Evolutionary conservation across 1,284 basidiomycete species (phyloP), one percentile per base, ranked within the genome.

Genomic region (Rhodotorula sp.): DNA sequence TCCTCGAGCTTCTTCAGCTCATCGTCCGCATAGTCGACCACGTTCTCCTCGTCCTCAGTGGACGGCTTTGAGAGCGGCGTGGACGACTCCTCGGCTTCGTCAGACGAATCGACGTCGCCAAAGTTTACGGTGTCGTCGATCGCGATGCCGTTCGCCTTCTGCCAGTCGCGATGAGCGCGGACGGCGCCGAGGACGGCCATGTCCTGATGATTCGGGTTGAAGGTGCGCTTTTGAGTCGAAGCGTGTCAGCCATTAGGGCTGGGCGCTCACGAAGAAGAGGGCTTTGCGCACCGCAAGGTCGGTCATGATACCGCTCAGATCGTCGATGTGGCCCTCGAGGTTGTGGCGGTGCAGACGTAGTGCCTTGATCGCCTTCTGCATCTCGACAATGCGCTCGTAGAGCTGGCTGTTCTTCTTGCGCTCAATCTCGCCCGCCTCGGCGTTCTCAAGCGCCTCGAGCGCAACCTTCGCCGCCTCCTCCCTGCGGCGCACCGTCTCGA

Each of bases 171-270:
- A 88, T 92, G 98, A 17, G 93, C 94, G 58, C 93, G 89, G 12
- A 97, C 94, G 23, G 96, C 95, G 76, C 95, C 94, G 55, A 97
- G 88, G 70, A 98, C 96, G 14, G 93, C 95, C 96, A 99, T 98
- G 80, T 99, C 96, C 81, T 96, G 92, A 81, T 97, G 97, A 82
- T 99, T 99, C 34, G 96, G 96, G 82, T 99, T 99, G 84, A 97
- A 98, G 0, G 90, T 90, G 14, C 78, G 80, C 52, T 78, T 66
- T 8, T 34, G 45, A 19, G 23, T 1, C n/a, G 9, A 13, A 7
- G n/a, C 3, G n/a, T 2, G 34, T 52, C 50, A 55, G 44, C 25
- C 34, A 34, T 3, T 5, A 34, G 5, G 7, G 1, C 7, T 34
- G 16, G 3, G 10, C 1, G 23, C 14, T 0, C 21, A n/a, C 10